Percentiles rank a stretch among this genome's conserved stretches.
Conservation (phyloP, 108 stramenopile genomes). For the Discostella stelligeroides region DNA sequence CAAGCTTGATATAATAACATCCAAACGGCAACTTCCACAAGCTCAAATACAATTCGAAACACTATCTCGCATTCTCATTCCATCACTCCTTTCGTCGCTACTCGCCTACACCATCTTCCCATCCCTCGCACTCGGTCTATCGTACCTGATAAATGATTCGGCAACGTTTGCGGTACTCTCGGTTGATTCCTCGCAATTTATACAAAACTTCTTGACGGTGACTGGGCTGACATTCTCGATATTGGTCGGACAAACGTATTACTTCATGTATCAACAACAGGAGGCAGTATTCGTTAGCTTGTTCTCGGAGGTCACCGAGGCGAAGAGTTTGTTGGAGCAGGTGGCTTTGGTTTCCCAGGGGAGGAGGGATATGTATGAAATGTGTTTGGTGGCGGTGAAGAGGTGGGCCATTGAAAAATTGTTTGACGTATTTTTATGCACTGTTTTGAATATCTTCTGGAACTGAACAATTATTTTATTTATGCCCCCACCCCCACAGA, state of each 20-base stretch:
- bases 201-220: constrained; percentile 86
- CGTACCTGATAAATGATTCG: constrained; percentile 69
- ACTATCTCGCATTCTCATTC: constrained; percentile 67
- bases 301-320: constrained; percentile 89
- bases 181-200: constrained; percentile 82
- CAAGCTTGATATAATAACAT: not conserved
- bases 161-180: constrained; percentile 81
- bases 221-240: constrained; percentile 78
- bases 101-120: constrained; percentile 65
- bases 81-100: constrained; percentile 56
- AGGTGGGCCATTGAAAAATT: too few relatives aligned
- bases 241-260: constrained; percentile 87
- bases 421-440: not conserved
- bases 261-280: constrained; percentile 89
- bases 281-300: constrained; percentile 82
- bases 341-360: constrained; percentile 86
- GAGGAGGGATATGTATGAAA: constrained; percentile 66
- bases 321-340: constrained; percentile 87
- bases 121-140: constrained; percentile 51
- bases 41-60: constrained; percentile 44
- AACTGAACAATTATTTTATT: too few relatives aligned
- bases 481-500: not conserved
- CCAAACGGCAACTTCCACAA: constrained; percentile 7
- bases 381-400: constrained; percentile 46
- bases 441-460: not conserved